phyloP scores from a whole-genome alignment of 2,329 filamentous ascomycete genomes.

The Drechslerella dactyloides region DNA sequence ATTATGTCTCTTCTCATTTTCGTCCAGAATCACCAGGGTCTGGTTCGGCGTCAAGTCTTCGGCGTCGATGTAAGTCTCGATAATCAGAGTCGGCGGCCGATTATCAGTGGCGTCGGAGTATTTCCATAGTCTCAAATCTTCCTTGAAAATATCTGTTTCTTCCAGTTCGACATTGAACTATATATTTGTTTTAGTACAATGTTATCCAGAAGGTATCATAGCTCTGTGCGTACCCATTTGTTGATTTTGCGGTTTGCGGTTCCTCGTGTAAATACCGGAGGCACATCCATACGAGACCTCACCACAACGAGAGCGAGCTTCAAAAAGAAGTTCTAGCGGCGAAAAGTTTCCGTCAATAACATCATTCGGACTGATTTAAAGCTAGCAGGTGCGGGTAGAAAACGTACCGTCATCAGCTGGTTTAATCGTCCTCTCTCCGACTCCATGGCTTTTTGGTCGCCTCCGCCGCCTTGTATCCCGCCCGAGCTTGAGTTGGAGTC shows the following conservation, averaged over 20 bases:
- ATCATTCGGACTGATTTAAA: conserved; percentile 6
- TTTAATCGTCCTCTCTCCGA: conserved; percentile 47
- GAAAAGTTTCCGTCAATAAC: conserved; percentile 11
- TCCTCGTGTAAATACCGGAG: conserved; percentile 46
- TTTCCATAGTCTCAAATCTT: conserved; percentile 83
- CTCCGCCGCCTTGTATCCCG: conserved; percentile 23
- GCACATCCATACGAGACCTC: conserved; percentile 48
- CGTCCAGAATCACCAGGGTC: conserved; percentile 84
- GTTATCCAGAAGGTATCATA: background rate
- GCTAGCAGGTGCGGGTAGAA: conserved; percentile 1
- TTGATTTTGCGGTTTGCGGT: conserved; percentile 48
- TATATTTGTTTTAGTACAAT: conserved; percentile 8
- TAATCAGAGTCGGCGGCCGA: conserved; percentile 79
- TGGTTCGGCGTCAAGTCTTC: conserved; percentile 81
- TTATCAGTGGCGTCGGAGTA: conserved; percentile 76
- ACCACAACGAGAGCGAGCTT: conserved; percentile 49
- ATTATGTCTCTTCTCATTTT: conserved; percentile 90
- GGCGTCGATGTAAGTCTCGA: conserved; percentile 88
- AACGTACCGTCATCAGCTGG: conserved; percentile 49
- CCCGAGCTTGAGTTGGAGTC: conserved; percentile 39
- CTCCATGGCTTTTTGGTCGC: conserved; percentile 42
- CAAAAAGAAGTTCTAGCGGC: conserved; percentile 47
- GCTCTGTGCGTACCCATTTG: conserved; percentile 40
- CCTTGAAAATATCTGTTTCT: conserved; percentile 84
- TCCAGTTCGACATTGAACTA: conserved; percentile 96